These are phyloP conservation scores for Corylus avellana DNA, from an alignment of 306 rosid species.

Conservation along the genomic window DNA sequence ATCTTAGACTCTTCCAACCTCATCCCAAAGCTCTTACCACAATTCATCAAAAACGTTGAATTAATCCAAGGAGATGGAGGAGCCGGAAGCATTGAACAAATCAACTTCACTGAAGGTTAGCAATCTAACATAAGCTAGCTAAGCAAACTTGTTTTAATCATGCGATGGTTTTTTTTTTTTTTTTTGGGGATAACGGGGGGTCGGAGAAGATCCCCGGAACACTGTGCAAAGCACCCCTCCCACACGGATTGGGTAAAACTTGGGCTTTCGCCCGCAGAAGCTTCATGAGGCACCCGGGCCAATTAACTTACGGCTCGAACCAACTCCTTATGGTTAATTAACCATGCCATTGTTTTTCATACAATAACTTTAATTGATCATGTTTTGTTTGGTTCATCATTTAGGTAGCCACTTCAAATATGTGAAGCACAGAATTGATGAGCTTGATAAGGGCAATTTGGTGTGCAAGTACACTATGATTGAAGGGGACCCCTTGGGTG, in stretches of 20 bases:
- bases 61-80: slow-evolving; percentile 66
- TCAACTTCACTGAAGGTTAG: slow-evolving; percentile 66
- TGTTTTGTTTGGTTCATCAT: slow-evolving; percentile 12
- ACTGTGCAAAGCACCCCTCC: too few relatives aligned
- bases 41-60: slow-evolving; percentile 49
- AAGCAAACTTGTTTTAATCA: not conserved
- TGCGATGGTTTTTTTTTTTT: not conserved
- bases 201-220: too few relatives aligned
- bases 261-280: too few relatives aligned
- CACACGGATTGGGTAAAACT: too few relatives aligned
- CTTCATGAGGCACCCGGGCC: too few relatives aligned
- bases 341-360: not conserved
- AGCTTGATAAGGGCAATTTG: slow-evolving; percentile 53
- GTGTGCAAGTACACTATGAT: slow-evolving; percentile 71
- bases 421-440: slow-evolving; percentile 62
- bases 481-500: slow-evolving; percentile 74
- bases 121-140: not conserved
- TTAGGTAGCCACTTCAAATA: slow-evolving; percentile 54
- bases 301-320: too few relatives aligned
- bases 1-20: slow-evolving; percentile 53
- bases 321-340: too few relatives aligned
- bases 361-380: not conserved
- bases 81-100: slow-evolving; percentile 72
- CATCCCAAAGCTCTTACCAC: slow-evolving; percentile 73
- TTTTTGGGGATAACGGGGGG: too few relatives aligned